These are phyloP conservation scores for Iodosphaeria phyllophila DNA, from an alignment of 2,329 filamentous ascomycete species.

Conservation along the genomic window DNA sequence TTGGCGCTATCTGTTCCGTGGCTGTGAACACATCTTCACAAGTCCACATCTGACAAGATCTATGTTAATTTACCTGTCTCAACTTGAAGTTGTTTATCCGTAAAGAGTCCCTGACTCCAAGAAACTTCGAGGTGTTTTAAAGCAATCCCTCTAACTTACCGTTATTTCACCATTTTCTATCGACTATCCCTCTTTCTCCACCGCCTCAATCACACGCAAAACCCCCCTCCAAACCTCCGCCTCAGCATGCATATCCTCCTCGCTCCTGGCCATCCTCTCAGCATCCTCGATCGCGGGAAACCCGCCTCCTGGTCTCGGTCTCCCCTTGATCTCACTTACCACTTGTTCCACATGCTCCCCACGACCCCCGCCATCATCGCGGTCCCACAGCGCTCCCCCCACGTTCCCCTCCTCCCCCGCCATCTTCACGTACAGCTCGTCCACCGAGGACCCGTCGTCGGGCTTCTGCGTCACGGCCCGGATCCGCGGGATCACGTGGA, in stretches of 20 bases:
- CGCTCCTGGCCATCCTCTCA: constrained; percentile 43
- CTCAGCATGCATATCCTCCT: constrained; percentile 65
- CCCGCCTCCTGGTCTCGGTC: constrained; percentile 30
- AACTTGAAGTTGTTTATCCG: no score
- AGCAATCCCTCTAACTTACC: no score
- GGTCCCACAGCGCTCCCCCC: constrained; percentile 47
- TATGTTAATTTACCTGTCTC: no score
- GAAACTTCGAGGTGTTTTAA: no score
- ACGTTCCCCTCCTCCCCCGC: constrained; percentile 76
- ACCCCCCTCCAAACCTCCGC: constrained; percentile 44
- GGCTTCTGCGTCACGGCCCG: constrained; percentile 12
- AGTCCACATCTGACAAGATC: no score
- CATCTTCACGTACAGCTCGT: constrained; percentile 57
- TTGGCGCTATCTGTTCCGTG: no score
- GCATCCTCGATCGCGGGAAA: constrained; percentile 59
- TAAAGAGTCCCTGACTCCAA: no score
- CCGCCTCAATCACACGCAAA: constrained; percentile 21
- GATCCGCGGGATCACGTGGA: constrained; percentile 34
- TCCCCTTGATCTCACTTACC: constrained; percentile 5
- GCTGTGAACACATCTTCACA: no score
- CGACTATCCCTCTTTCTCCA: no score
- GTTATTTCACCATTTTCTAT: no score
- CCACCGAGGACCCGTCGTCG: constrained; percentile 7
- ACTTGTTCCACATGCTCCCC: constrained; percentile 6
- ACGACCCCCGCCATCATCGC: constrained; percentile 8